Evolutionary conservation across 176 grass and related monocot species (phyloP).

Genomic region (Oryza punctata): DNA sequence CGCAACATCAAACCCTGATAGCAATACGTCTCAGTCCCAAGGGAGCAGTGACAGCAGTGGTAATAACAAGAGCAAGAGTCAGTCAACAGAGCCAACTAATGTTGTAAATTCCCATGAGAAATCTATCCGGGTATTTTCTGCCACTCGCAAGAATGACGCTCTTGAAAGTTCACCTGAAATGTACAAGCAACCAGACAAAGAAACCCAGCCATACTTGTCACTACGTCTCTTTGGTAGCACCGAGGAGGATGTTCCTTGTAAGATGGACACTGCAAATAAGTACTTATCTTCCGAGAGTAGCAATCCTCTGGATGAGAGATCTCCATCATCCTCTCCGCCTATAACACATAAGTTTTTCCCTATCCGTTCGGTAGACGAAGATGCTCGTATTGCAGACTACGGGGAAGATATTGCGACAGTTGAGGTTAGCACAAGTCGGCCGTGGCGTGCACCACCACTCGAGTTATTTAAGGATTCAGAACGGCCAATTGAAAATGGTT

Average conservation of each 20-base stretch:
- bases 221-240: conserved; percentile 66
- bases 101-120: conserved; percentile 63
- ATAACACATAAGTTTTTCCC: conserved; percentile 89
- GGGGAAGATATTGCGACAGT: conserved; percentile 64
- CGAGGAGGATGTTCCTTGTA: conserved; percentile 64
- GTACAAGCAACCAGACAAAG: conserved; percentile 38
- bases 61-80: conserved; percentile 80
- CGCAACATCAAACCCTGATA: conserved; percentile 57
- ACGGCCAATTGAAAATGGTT: conserved; percentile 51
- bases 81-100: conserved; percentile 47
- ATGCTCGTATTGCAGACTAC: conserved; percentile 46
- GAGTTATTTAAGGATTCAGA: conserved; percentile 71
- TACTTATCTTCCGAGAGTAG: conserved; percentile 98
- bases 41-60: conserved; percentile 92
- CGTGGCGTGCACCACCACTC: conserved; percentile 58
- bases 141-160: conserved; percentile 35
- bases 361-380: conserved; percentile 59
- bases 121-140: conserved; percentile 35
- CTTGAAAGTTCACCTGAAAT: conserved; percentile 38
- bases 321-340: conserved; percentile 84
- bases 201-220: conserved; percentile 48
- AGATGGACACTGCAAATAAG: conserved; percentile 69
- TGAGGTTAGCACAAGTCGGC: conserved; percentile 74
- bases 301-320: conserved; percentile 91
- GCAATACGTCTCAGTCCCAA: conserved; percentile 74